Evolutionary conservation across 169 alveolate species (phyloP).

Genomic region (Neospora caninum): DNA sequence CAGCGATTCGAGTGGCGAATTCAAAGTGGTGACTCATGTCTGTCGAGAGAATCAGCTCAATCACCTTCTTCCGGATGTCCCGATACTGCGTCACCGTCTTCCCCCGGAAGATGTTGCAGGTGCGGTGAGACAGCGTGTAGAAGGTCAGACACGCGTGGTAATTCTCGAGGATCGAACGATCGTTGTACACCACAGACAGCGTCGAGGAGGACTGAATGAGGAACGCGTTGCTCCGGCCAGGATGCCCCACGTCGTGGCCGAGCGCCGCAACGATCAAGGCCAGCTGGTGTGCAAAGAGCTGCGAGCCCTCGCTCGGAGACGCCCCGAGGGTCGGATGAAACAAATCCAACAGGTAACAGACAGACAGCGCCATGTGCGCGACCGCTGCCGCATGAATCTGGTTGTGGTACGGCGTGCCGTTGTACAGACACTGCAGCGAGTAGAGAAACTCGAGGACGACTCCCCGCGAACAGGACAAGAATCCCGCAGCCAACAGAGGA

Average conservation of each 20-base stretch:
- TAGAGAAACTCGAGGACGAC: constrained; percentile 15
- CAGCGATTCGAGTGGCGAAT: constrained; percentile 85
- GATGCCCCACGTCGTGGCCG: constrained; percentile 94
- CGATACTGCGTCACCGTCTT: constrained; percentile 76
- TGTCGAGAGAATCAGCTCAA: constrained; percentile 92
- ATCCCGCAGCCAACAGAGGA: constrained; percentile 36
- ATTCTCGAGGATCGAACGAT: constrained; percentile 91
- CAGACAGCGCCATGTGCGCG: not conserved
- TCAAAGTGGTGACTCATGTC: constrained; percentile 93
- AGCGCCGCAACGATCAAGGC: constrained; percentile 84
- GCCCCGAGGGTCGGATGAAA: not conserved
- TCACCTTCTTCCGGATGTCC: constrained; percentile 83
- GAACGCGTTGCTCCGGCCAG: constrained; percentile 88
- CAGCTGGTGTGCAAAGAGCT: constrained; percentile 41
- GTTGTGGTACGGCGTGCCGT: constrained; percentile 72
- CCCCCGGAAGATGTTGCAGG: constrained; percentile 7
- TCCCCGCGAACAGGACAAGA: not conserved
- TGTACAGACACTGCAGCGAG: constrained; percentile 39
- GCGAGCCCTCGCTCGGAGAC: not conserved
- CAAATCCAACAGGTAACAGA: not conserved
- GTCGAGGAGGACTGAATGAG: constrained; percentile 81
- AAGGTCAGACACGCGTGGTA: constrained; percentile 91
- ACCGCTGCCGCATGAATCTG: constrained; percentile 70
- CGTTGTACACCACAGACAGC: constrained; percentile 90
- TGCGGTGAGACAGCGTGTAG: constrained; percentile 68